phyloP scores from a whole-genome alignment of 768 basidiomycete species.

The Collybia sordida region DNA sequence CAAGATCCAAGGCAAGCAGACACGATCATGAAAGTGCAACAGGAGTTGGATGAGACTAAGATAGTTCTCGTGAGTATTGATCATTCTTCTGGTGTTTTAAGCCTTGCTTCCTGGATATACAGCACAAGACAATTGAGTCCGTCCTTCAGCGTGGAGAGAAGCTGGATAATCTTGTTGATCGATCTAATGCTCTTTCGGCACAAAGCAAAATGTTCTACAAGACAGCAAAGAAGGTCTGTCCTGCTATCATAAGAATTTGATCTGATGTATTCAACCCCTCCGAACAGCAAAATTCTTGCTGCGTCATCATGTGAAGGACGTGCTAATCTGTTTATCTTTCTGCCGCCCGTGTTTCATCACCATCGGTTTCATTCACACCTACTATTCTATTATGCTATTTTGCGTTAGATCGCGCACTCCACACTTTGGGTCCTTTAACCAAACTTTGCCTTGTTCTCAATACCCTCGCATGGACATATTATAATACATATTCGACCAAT shows the following conservation, averaged over 20 bases:
- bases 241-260: background rate
- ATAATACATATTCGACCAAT: background rate
- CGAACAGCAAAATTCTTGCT: slow-evolving; percentile 91
- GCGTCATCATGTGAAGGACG: slow-evolving; percentile 68
- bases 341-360: slow-evolving; percentile 10
- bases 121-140: slow-evolving; percentile 99
- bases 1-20: slow-evolving; percentile 98
- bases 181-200: slow-evolving; percentile 82
- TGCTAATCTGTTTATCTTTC: background rate
- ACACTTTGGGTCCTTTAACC: background rate
- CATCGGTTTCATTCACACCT: slow-evolving; percentile 5
- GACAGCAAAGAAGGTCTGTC: slow-evolving; percentile 94
- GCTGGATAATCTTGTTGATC: slow-evolving; percentile 92
- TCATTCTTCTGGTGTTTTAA: background rate
- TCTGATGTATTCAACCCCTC: background rate
- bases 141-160: slow-evolving; percentile 96
- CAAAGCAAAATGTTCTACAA: slow-evolving; percentile 99
- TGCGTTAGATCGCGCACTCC: slow-evolving; percentile 2
- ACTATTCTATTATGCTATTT: no score
- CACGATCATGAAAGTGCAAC: slow-evolving; percentile 97
- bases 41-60: slow-evolving; percentile 99
- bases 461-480: background rate
- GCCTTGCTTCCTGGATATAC: slow-evolving; percentile 7
- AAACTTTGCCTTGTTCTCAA: slow-evolving; percentile 2
- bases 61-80: slow-evolving; percentile 85